phyloP scores from a whole-genome alignment of 768 basidiomycete genomes.

The Termitomyces sp. region DNA sequence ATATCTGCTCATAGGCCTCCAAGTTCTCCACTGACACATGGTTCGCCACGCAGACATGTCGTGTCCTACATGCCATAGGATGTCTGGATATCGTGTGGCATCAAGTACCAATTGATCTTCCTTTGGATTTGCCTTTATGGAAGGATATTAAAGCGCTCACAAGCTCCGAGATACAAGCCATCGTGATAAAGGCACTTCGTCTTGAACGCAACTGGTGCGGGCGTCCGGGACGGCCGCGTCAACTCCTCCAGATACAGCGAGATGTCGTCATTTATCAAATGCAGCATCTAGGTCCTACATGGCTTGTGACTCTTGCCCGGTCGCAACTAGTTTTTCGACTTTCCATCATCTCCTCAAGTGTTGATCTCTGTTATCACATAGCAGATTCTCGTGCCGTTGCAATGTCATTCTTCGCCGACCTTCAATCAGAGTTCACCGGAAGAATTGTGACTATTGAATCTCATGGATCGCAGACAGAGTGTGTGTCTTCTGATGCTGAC shows the following conservation, averaged over 20 bases:
- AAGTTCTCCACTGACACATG: not conserved
- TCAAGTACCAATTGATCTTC: constrained; percentile 39
- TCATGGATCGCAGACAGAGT: constrained; percentile 9
- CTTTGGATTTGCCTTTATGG: constrained; percentile 37
- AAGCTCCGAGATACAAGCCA: constrained; percentile 33
- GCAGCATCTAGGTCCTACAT: constrained; percentile 42
- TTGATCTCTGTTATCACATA: constrained; percentile 20
- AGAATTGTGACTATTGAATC: constrained; percentile 9
- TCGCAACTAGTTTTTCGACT: constrained; percentile 26
- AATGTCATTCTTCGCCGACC: constrained; percentile 28
- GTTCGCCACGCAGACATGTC: constrained; percentile 50
- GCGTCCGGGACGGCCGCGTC: constrained; percentile 26
- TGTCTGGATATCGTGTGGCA: constrained; percentile 54
- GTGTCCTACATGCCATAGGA: constrained; percentile 49
- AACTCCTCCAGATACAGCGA: constrained; percentile 30
- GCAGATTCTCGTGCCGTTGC: constrained; percentile 23
- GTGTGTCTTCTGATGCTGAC: not conserved
- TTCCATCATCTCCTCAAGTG: constrained; percentile 38
- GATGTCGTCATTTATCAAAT: constrained; percentile 38
- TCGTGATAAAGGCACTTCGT: constrained; percentile 37
- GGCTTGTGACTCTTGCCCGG: constrained; percentile 40
- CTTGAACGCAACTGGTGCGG: constrained; percentile 48
- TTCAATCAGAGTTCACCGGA: constrained; percentile 13
- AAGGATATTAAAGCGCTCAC: constrained; percentile 26
- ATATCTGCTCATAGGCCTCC: not conserved